Evolutionary conservation across 176 grass and related monocot genomes (phyloP).

Genomic region (Aegilops umbellulata): DNA sequence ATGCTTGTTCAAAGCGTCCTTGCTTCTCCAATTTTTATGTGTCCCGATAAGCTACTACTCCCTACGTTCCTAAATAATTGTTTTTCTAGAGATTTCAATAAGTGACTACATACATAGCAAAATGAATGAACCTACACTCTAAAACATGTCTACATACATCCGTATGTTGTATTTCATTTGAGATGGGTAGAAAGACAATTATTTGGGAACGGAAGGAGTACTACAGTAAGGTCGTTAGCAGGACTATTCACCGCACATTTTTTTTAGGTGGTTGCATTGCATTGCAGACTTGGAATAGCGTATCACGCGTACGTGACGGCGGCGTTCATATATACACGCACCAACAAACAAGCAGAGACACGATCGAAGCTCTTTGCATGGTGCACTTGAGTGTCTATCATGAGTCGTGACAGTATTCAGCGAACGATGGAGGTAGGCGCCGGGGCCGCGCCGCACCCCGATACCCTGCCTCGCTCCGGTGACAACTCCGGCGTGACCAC

Average conservation of each 20-base stretch:
- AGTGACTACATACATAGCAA: too few species aligned
- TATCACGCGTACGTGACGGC: too few species aligned
- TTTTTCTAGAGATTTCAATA: too few species aligned
- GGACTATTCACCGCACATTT: background rate
- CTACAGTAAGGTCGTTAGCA: background rate
- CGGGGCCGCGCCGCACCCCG: background rate
- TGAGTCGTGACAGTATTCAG: background rate
- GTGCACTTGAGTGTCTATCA: background rate
- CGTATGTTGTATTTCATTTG: too few species aligned
- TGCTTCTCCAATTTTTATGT: background rate
- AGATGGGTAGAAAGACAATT: too few species aligned
- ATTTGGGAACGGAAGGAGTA: too few species aligned
- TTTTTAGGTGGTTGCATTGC: background rate
- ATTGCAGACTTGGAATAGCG: too few species aligned
- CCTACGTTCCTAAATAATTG: too few species aligned
- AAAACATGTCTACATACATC: too few species aligned
- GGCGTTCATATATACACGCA: background rate
- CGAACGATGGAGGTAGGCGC: constrained; percentile 2
- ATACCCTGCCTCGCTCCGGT: background rate
- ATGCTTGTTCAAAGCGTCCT: background rate
- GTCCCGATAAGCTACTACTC: background rate
- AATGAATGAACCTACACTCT: too few species aligned
- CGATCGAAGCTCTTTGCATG: background rate
- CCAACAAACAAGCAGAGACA: background rate
- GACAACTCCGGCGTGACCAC: background rate